Evolutionary conservation across 1,284 basidiomycete species (phyloP).

Genomic region (Porodaedalea pini): DNA sequence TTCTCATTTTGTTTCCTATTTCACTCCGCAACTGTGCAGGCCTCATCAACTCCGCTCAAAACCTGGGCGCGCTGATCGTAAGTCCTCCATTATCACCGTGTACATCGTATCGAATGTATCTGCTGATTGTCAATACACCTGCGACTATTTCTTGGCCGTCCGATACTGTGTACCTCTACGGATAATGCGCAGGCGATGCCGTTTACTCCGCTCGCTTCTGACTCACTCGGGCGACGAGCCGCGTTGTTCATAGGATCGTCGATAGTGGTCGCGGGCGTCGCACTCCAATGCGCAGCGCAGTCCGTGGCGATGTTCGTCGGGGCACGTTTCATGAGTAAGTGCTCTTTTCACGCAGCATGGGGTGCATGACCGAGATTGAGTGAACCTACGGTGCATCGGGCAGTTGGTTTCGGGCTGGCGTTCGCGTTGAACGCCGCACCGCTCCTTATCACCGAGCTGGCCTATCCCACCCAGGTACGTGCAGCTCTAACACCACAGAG

Average conservation of each 20-base stretch:
- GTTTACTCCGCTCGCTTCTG: conserved; percentile 56
- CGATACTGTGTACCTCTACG: neutral
- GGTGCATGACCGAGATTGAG: neutral
- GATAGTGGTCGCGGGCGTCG: conserved; percentile 59
- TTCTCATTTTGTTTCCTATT: conserved; percentile 2
- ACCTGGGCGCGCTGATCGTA: conserved; percentile 55
- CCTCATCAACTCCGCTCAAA: conserved; percentile 59
- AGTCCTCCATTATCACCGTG: conserved; percentile 21
- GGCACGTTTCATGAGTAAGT: conserved; percentile 50
- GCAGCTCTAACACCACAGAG: neutral
- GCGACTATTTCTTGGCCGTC: too few relatives aligned
- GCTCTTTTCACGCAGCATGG: neutral
- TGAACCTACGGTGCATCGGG: neutral
- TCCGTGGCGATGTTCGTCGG: conserved; percentile 54
- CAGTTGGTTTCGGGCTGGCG: conserved; percentile 63
- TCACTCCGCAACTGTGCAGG: conserved; percentile 34
- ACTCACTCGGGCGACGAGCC: conserved; percentile 51
- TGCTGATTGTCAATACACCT: neutral
- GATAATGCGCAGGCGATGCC: conserved; percentile 46
- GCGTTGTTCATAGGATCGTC: conserved; percentile 56
- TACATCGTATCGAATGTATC: neutral
- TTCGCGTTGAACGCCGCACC: conserved; percentile 62
- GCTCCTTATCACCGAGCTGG: conserved; percentile 63
- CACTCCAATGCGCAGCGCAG: conserved; percentile 47
- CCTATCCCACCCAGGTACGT: conserved; percentile 65